A percentile compares a stretch with the other conserved stretches of the same genome.
These are phyloP conservation scores for Nakaseomyces uthaithaninus DNA, from an alignment of 1,139 yeast species.

Conservation along the genomic window DNA sequence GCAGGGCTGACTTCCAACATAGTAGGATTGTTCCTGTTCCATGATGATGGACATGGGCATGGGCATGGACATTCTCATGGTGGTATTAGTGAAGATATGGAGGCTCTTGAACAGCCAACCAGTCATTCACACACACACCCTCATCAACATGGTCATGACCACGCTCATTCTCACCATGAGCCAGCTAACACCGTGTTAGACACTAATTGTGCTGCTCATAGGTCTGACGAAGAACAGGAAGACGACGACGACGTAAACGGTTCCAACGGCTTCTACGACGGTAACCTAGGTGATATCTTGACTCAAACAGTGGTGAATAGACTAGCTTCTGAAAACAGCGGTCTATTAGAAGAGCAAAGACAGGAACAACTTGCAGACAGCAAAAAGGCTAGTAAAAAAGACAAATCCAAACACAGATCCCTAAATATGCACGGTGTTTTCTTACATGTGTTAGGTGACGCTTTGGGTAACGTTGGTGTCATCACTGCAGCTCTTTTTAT, in stretches of 20 bases:
- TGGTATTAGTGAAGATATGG: constrained; percentile 30
- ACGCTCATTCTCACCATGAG: constrained; percentile 11
- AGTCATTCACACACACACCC: constrained; percentile 11
- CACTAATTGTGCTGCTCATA: constrained; percentile 5
- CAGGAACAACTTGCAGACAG: constrained; percentile 6
- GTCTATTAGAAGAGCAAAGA: constrained; percentile 26
- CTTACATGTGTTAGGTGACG: constrained; percentile 91
- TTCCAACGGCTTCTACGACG: constrained; percentile 11
- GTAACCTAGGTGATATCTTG: constrained; percentile 22
- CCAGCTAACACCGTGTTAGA: constrained; percentile 4
- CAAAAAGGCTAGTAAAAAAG: constrained; percentile 15
- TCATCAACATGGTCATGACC: constrained; percentile 22
- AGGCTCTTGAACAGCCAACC: constrained; percentile 14
- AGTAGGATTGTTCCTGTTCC: constrained; percentile 78
- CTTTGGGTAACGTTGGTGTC: constrained; percentile 91
- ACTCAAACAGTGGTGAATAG: constrained; percentile 25
- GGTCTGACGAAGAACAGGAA: constrained; percentile 11
- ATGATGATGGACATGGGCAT: constrained; percentile 78
- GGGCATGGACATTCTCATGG: constrained; percentile 41
- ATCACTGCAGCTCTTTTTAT: constrained; percentile 81
- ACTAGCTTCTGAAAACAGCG: constrained; percentile 28
- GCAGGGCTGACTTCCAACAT: constrained; percentile 79
- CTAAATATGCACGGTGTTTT: constrained; percentile 97
- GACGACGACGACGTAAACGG: constrained; percentile 13
- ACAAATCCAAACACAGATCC: constrained; percentile 40